phyloP scores from a whole-genome alignment of 2,329 filamentous ascomycete species.

The Colletotrichum higginsianum region DNA sequence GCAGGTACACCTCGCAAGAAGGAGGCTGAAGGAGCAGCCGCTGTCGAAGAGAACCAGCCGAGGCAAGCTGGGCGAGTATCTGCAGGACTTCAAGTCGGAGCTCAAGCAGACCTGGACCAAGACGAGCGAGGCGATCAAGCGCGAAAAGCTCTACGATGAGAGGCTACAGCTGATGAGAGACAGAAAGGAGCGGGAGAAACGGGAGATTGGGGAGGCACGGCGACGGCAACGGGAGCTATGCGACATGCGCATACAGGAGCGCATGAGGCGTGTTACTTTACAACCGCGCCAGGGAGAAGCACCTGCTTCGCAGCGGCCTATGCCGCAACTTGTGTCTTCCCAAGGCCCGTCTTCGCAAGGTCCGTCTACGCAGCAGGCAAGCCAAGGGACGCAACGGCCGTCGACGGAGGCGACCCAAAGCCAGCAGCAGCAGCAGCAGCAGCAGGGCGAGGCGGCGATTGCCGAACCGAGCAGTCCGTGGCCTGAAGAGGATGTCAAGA shows the following conservation, averaged over 20 bases:
- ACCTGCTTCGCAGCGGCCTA: background rate
- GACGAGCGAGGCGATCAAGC: background rate
- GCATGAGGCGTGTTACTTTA: background rate
- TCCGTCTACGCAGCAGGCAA: background rate
- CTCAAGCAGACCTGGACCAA: background rate
- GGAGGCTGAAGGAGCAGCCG: constrained; percentile 15
- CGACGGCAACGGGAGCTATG: constrained; percentile 32
- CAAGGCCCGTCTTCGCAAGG: background rate
- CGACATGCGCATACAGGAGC: constrained; percentile 20
- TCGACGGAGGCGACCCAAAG: background rate
- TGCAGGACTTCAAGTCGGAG: constrained; percentile 20
- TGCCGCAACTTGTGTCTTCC: background rate
- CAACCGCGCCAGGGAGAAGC: background rate
- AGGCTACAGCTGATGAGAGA: background rate
- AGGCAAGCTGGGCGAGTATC: constrained; percentile 4
- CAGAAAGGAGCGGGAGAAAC: constrained; percentile 5
- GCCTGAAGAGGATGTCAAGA: constrained; percentile 11
- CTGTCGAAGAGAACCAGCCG: background rate
- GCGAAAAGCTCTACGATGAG: constrained; percentile 13
- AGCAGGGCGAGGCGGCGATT: background rate
- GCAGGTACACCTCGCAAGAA: constrained; percentile 2
- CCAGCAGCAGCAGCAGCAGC: background rate
- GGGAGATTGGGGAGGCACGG: constrained; percentile 11
- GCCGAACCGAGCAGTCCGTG: constrained; percentile 20
- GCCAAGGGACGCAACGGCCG: background rate